A percentile compares a stretch with the other conserved stretches of the same genome.
Evolutionary conservation across 2,329 filamentous ascomycete species (phyloP).

Genomic region (Colletotrichum coccodes): DNA sequence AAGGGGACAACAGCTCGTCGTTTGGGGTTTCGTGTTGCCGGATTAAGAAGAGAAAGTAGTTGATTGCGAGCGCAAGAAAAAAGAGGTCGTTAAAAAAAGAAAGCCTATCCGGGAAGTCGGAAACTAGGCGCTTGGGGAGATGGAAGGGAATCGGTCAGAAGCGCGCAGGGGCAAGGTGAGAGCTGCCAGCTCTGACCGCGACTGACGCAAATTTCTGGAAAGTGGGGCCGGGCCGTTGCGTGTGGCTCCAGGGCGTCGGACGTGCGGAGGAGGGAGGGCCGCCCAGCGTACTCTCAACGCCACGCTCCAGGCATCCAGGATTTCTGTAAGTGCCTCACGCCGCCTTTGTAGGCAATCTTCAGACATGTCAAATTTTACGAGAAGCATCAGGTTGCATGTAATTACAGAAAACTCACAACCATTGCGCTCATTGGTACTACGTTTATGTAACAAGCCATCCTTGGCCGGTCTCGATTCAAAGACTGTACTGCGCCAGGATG

Average conservation of each 20-base stretch:
- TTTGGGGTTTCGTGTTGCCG: not conserved
- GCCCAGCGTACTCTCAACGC: not conserved
- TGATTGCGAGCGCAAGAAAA: not conserved
- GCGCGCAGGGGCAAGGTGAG: constrained; percentile 9
- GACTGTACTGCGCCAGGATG: not conserved
- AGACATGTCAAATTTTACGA: no score
- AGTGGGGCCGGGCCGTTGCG: constrained; percentile 22
- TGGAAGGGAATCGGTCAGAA: not conserved
- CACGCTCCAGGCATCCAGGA: not conserved
- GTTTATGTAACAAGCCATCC: not conserved
- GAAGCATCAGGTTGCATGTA: no score
- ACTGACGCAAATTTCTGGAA: constrained; percentile 30
- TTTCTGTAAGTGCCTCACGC: no score
- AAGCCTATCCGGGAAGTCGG: not conserved
- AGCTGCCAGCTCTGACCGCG: constrained; percentile 24
- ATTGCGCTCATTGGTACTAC: no score
- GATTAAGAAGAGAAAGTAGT: not conserved
- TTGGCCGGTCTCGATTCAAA: not conserved
- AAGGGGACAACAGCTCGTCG: not conserved
- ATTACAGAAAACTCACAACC: no score
- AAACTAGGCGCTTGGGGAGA: not conserved
- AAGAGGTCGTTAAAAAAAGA: not conserved
- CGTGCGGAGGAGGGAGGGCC: not conserved
- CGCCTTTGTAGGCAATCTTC: no score
- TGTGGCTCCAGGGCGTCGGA: not conserved